A percentile compares a stretch with the other conserved stretches of the same genome.
Evolutionary conservation across 2,329 filamentous ascomycete genomes (phyloP).

Genomic region (Ophiostoma montium): DNA sequence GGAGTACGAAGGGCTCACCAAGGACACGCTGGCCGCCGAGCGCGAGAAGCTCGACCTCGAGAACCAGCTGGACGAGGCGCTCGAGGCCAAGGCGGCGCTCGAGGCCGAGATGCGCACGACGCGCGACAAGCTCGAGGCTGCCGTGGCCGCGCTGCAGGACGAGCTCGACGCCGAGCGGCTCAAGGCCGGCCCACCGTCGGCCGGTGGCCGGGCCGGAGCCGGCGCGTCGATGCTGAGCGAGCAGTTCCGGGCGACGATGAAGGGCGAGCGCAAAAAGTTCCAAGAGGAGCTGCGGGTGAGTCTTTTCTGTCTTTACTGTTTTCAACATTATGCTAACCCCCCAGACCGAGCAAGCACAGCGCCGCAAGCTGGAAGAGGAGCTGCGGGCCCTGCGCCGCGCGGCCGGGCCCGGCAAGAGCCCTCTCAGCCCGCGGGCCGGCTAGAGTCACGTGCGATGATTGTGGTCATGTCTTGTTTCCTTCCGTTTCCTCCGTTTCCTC

Average conservation of each 20-base stretch:
- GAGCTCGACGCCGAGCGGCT: constrained; percentile 37
- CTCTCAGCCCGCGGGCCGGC: constrained; percentile 24
- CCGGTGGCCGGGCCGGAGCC: constrained; percentile 23
- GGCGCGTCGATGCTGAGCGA: constrained; percentile 40
- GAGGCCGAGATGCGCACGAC: constrained; percentile 26
- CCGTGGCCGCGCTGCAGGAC: constrained; percentile 32
- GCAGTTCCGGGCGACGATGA: constrained; percentile 41
- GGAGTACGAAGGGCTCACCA: constrained; percentile 39
- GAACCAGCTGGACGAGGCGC: constrained; percentile 26
- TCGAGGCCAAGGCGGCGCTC: constrained; percentile 22
- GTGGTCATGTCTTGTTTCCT: background rate
- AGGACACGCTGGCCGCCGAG: constrained; percentile 35
- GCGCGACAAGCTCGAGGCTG: constrained; percentile 26
- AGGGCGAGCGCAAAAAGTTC: constrained; percentile 42
- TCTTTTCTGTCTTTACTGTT: constrained; percentile 15
- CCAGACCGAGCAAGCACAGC: constrained; percentile 30
- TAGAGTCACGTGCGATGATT: background rate
- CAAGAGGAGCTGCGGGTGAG: constrained; percentile 33
- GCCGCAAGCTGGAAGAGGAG: constrained; percentile 37
- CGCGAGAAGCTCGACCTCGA: constrained; percentile 35
- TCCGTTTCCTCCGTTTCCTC: background rate
- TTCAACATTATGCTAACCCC: background rate
- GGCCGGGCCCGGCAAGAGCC: constrained; percentile 28
- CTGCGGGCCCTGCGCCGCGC: constrained; percentile 29
- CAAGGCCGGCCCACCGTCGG: constrained; percentile 20